A percentile compares a stretch with the other conserved stretches of the same genome.
Evolutionary conservation across 2,329 filamentous ascomycete genomes (phyloP).

Genomic region (Pestalotiopsis sp.): DNA sequence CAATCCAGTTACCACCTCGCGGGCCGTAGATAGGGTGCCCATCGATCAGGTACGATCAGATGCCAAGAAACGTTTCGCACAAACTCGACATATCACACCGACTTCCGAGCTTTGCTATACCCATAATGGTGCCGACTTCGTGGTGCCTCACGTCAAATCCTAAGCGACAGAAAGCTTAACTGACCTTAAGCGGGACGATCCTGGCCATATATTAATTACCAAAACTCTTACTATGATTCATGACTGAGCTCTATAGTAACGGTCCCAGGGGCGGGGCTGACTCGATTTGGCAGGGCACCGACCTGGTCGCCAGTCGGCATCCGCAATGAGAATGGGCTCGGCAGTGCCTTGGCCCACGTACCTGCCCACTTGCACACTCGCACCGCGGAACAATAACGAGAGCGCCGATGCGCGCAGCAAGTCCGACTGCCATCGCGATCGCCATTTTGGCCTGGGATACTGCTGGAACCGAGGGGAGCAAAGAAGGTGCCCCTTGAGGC

Average conservation of each 20-base stretch:
- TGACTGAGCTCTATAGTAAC: background rate
- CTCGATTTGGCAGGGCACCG: conserved; percentile 1
- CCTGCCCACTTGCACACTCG: conserved; percentile 5
- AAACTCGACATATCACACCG: background rate
- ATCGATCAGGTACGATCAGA: too few relatives aligned
- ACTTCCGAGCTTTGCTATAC: background rate
- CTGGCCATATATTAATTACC: background rate
- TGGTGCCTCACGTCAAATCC: background rate
- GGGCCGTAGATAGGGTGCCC: too few relatives aligned
- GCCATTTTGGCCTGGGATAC: background rate
- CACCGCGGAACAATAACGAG: conserved; percentile 6
- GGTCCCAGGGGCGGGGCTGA: conserved; percentile 3
- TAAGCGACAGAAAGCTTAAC: background rate
- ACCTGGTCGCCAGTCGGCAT: background rate
- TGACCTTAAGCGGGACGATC: background rate
- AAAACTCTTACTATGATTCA: conserved; percentile 3
- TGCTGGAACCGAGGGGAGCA: background rate
- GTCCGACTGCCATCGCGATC: background rate
- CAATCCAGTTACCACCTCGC: too few relatives aligned
- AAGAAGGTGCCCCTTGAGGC: background rate
- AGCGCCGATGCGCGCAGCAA: conserved; percentile 1
- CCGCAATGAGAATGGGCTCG: conserved; percentile 6
- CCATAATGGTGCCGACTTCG: background rate
- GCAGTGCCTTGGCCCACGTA: conserved; percentile 3
- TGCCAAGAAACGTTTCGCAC: background rate